Evolutionary conservation across 2,329 filamentous ascomycete species (phyloP), one percentile per base, ranked within the genome.

Genomic region (Mycogone perniciosa): DNA sequence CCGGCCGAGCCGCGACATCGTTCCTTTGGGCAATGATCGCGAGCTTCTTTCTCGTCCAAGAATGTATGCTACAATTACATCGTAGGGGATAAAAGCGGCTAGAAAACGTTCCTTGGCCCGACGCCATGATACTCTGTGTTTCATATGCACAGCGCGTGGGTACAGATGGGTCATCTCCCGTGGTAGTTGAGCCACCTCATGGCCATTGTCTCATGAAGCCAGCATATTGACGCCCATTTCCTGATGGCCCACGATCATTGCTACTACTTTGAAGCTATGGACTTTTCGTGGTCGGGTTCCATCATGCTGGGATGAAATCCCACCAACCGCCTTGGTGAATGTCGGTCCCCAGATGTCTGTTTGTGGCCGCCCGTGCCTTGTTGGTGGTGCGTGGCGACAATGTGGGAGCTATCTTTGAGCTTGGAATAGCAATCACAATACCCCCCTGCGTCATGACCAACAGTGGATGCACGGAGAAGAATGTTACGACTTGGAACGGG

Each of bases 11-110:
- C 20, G 20, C 20, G 39, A 43, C 31, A 27, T 39, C 41, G 20
- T 45, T 45, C 51, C 37, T 53, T 53, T 53, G 29, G 51, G 51
- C 42, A 53, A 53, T 50, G 13, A n/a, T 41, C 33, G 51, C 51
- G 51, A 53, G 46, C 7, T 39, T 52, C 39, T 46, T 38, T 43
- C 41, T 48, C 41, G 40, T 35, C 10, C 35, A 38, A 44, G 29
- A 49, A 35, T 33, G 33, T 11, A 8, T 8, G 2, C 33, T 35
- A 11, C 33, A 35, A 8, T 35, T 35, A 11, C 11, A 35, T 20
- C 2, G 20, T 20, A 20, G 20, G 20, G 20, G 20, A 20, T 20
- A 20, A 20, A 20, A 20, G 3, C 20, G 20, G 20, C 20, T 20
- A 20, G 20, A 20, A 20, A 20, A 20, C 20, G 20, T 35, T 35